Evolutionary conservation across 768 basidiomycete species (phyloP), one percentile per base, ranked within the genome.

Genomic region (Lactarius vividus): DNA sequence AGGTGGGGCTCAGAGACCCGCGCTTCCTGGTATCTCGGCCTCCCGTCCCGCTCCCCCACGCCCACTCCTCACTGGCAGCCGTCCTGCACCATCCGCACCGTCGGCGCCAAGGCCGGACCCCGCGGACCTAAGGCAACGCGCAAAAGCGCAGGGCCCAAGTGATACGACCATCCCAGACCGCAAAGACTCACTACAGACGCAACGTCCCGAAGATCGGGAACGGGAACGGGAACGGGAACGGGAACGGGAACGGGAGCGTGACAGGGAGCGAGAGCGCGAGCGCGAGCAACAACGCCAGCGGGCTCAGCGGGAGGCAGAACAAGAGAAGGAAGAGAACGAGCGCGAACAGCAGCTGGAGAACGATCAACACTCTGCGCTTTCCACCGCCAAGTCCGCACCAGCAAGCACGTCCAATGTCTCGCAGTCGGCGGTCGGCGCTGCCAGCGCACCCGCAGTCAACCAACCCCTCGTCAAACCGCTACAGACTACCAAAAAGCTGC

Each of bases 391-490:
- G 71, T 77, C 79, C 29, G 70, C 73, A 0, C 77, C 80, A 4
- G 83, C 86, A 28, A 81, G 74, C 28, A 69, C 77, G 6, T 73
- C 73, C 16, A 81, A 85, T 16, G 79, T 75, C 16, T 74, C 83
- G 3, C 80, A 83, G 20, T 80, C 83, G 23, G 81, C 76, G 1
- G 52, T 73, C 15, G 84, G 81, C 2, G 73, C 83, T 15, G 82
- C 84, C 57, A 86, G 83, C 16, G 76, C 84, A 3, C 77, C 80
- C 4, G 79, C 11, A 10, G 35, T 75, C 37, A 85, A 84, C 0
- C 83, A 88, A 3, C 83, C 85, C 0, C 80, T 84, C 1, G 85
- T 93, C 39, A 88, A 91, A 71, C 91, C 92, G 0, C 76, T 94
- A 64, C 91, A 92, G 73, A 73, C 77, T 37, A 44, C 31, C 4